Conservation (phyloP, 73 alveolate species). For the Paramecium sonneborni region DNA sequence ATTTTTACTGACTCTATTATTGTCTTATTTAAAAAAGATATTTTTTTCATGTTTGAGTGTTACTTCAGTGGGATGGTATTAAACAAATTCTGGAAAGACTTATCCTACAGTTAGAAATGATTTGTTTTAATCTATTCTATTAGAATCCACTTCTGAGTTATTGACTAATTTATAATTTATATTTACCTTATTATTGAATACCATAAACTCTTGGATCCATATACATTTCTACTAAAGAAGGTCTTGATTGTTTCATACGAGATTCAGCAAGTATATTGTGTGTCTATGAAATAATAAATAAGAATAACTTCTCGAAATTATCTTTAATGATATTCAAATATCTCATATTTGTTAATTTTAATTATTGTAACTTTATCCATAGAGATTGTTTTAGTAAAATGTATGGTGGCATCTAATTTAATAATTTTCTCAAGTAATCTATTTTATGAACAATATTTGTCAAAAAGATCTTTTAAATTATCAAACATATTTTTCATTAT, state of each 20-base stretch:
- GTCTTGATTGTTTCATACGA: background rate
- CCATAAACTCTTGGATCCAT: background rate
- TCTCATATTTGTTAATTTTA: constrained; percentile 21
- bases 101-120: background rate
- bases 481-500: background rate
- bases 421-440: background rate
- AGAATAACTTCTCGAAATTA: background rate
- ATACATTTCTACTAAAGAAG: background rate
- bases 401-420: background rate
- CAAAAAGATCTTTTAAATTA: background rate
- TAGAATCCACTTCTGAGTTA: constrained; percentile 1
- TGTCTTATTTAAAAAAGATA: background rate
- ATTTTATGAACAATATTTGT: background rate
- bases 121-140: background rate
- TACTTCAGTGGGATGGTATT: background rate
- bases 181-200: background rate
- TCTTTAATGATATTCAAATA: background rate
- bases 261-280: background rate
- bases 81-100: constrained; percentile 11
- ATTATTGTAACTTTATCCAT: background rate
- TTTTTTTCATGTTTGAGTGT: background rate
- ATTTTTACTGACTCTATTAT: background rate
- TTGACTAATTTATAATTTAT: background rate
- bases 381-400: background rate
- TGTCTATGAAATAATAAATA: background rate